These are phyloP conservation scores for Coemansia guatemalensis DNA, from an alignment of 192 early-diverging fungal species.

Conservation along the genomic window DNA sequence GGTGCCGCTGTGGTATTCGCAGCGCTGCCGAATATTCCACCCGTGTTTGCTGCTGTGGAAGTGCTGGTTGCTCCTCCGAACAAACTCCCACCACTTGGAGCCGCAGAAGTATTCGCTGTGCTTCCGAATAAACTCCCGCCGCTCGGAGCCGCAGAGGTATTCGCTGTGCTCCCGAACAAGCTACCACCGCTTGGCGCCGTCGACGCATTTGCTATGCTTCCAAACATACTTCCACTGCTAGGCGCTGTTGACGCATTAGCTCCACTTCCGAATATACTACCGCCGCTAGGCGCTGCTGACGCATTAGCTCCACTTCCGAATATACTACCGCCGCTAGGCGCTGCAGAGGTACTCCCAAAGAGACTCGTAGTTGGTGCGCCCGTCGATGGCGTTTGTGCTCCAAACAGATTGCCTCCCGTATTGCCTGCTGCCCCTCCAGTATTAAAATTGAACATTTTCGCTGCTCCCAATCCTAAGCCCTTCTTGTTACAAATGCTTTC, in stretches of 20 bases:
- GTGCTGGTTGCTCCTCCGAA: conserved; percentile 2
- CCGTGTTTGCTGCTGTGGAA: not conserved
- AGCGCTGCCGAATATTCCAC: conserved; percentile 3
- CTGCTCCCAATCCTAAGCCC: too few species aligned
- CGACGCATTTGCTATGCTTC: not conserved
- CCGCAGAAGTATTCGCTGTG: not conserved
- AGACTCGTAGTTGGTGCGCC: conserved; percentile 1
- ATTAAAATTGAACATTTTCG: too few species aligned
- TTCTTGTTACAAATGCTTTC: too few species aligned
- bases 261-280: not conserved
- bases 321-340: too few species aligned
- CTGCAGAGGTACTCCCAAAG: too few species aligned
- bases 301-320: too few species aligned
- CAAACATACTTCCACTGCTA: not conserved
- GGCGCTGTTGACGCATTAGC: not conserved
- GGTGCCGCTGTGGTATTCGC: conserved; percentile 3
- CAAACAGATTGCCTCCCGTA: conserved; percentile 13
- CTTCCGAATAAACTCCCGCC: conserved; percentile 7
- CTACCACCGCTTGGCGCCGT: not conserved
- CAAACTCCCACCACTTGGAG: not conserved
- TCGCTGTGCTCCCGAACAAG: conserved; percentile 7
- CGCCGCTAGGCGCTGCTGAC: too few species aligned
- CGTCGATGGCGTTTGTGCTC: conserved; percentile 2
- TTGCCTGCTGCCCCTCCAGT: not conserved
- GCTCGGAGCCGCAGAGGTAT: conserved; percentile 2